Evolutionary conservation across 116 monocot species (phyloP).

Genomic region (Trichopus zeylanicus): DNA sequence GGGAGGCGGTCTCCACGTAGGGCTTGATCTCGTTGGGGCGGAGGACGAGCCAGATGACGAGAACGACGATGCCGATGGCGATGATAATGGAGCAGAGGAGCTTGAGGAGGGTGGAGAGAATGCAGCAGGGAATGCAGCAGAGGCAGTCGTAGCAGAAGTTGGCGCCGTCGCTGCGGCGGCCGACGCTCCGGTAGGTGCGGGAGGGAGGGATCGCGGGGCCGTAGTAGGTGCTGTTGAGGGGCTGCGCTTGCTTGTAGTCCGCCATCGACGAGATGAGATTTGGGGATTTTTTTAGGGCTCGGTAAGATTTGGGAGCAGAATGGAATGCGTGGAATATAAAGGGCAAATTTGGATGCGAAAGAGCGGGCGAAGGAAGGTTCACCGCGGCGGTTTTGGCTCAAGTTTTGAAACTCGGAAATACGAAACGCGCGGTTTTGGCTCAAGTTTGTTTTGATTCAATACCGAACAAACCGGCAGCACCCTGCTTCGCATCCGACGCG

Average conservation of each 20-base stretch:
- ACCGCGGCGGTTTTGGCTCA: too few species aligned
- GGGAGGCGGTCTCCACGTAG: constrained; percentile 46
- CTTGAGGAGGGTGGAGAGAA: constrained; percentile 21
- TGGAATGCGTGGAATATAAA: too few species aligned
- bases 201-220: constrained; percentile 10
- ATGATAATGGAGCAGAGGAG: constrained; percentile 28
- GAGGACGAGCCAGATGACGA: constrained; percentile 62
- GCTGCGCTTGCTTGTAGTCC: not conserved
- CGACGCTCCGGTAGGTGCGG: not conserved
- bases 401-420: too few species aligned
- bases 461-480: not conserved
- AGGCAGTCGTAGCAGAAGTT: not conserved
- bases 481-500: not conserved
- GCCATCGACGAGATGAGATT: not conserved
- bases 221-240: constrained; percentile 4
- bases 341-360: too few species aligned
- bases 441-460: too few species aligned
- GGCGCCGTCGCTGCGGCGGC: not conserved
- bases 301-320: too few species aligned
- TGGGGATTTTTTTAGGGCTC: too few species aligned
- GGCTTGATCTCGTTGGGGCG: constrained; percentile 47
- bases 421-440: too few species aligned
- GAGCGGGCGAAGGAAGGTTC: too few species aligned
- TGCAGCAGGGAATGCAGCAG: constrained; percentile 8
- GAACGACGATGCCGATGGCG: constrained; percentile 31